phyloP scores from a whole-genome alignment of 345 rosid genomes.

The Hevea brasiliensis region DNA sequence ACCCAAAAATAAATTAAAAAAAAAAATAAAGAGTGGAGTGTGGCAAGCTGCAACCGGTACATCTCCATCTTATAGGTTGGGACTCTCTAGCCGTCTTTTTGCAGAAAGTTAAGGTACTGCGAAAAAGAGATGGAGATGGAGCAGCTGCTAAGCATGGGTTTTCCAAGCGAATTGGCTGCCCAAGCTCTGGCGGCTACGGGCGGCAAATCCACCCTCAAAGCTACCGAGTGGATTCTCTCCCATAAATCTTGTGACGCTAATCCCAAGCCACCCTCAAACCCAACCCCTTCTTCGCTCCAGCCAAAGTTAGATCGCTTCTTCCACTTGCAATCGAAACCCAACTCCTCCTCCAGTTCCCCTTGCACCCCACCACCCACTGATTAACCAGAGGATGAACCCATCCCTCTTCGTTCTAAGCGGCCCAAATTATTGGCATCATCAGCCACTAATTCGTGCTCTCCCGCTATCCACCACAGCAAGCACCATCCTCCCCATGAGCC shows the following conservation, averaged over 20 bases:
- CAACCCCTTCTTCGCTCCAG: slow-evolving; percentile 32
- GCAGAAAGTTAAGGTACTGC: background rate
- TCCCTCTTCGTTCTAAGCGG: slow-evolving; percentile 41
- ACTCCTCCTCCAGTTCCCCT: slow-evolving; percentile 13
- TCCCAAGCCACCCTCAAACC: slow-evolving; percentile 2
- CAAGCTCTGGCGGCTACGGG: slow-evolving; percentile 65
- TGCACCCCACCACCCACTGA: slow-evolving; percentile 13
- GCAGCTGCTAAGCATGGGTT: slow-evolving; percentile 63
- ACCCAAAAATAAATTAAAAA: too few species aligned
- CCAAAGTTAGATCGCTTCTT: slow-evolving; percentile 66
- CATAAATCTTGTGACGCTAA: slow-evolving; percentile 24
- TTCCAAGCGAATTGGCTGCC: slow-evolving; percentile 50
- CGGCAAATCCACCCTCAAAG: slow-evolving; percentile 52
- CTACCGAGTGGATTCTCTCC: slow-evolving; percentile 69
- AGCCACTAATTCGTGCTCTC: too few species aligned
- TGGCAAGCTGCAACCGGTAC: too few species aligned
- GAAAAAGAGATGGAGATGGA: slow-evolving; percentile 42
- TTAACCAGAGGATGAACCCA: slow-evolving; percentile 13
- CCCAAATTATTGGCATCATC: slow-evolving; percentile 16
- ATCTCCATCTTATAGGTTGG: too few species aligned
- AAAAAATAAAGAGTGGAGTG: too few species aligned
- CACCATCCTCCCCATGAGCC: slow-evolving; percentile 37
- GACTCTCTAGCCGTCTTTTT: too few species aligned
- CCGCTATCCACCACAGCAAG: too few species aligned
- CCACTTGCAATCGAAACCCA: slow-evolving; percentile 31